A percentile compares a stretch with the other conserved stretches of the same genome.
phyloP scores from a whole-genome alignment of 345 rosid genomes.

The Eucalyptus polyanthemos region DNA sequence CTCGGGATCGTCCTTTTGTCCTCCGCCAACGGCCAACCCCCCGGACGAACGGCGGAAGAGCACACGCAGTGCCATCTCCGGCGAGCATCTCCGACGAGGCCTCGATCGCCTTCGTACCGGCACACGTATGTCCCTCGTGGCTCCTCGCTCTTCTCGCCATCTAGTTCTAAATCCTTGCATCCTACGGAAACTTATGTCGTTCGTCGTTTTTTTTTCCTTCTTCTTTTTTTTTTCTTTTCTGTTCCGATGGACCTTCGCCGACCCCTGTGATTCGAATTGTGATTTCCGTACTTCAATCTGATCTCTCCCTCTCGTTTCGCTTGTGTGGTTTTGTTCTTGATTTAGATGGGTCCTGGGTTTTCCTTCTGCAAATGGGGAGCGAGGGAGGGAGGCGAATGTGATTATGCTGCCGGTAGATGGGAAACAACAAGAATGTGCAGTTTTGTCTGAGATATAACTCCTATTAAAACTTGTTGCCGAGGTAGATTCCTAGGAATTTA shows the following conservation, averaged over 20 bases:
- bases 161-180: background rate
- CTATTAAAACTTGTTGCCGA: background rate
- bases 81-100: background rate
- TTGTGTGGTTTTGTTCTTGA: background rate
- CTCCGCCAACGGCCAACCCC: background rate
- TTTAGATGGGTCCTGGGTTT: background rate
- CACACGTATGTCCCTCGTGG: background rate
- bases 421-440: background rate
- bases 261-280: background rate
- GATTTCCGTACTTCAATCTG: background rate
- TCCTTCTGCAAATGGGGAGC: background rate
- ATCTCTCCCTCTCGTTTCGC: background rate
- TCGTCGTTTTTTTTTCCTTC: background rate
- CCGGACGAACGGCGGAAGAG: background rate
- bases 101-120: background rate
- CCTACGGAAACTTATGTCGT: background rate
- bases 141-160: background rate
- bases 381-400: background rate
- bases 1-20: background rate
- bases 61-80: background rate
- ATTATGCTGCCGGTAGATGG: background rate
- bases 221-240: accelerated
- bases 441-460: background rate
- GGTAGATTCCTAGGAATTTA: background rate
- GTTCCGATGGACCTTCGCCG: background rate